A percentile compares a stretch with the other conserved stretches of the same genome.
These are phyloP conservation scores for Blastomyces gilchristii DNA, from an alignment of 2,329 filamentous ascomycete genomes.

Conservation along the genomic window DNA sequence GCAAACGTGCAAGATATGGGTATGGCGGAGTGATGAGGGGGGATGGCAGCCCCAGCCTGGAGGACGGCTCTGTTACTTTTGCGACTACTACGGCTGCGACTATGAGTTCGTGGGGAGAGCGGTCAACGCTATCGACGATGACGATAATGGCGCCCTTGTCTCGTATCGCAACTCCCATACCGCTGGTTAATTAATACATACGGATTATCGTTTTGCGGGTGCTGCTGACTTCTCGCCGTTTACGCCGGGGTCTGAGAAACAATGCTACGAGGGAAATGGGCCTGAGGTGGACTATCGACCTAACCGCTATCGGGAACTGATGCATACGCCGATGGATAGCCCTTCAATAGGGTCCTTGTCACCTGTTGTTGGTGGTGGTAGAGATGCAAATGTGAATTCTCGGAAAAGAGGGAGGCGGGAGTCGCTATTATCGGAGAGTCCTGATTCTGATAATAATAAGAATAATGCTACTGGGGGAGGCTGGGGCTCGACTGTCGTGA, in stretches of 20 bases:
- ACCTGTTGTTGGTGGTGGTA: not conserved
- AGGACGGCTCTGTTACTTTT: not conserved
- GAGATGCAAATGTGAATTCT: constrained; percentile 5
- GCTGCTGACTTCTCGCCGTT: constrained; percentile 24
- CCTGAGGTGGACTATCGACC: constrained; percentile 34
- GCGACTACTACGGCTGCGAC: not conserved
- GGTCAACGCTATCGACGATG: constrained; percentile 9
- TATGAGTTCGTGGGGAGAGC: constrained; percentile 1
- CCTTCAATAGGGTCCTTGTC: not conserved
- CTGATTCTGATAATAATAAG: not conserved
- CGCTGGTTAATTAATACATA: constrained; percentile 25
- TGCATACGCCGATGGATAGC: constrained; percentile 13
- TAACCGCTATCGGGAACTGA: constrained; percentile 30
- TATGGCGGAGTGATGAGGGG: constrained; percentile 3
- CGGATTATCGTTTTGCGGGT: constrained; percentile 30
- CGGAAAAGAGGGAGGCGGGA: constrained; percentile 11
- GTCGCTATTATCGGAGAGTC: constrained; percentile 4
- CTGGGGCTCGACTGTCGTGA: constrained; percentile 30
- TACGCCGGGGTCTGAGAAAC: constrained; percentile 12
- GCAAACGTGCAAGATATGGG: constrained; percentile 15
- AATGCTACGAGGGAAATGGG: constrained; percentile 16
- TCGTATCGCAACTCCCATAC: constrained; percentile 26
- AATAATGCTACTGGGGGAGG: not conserved
- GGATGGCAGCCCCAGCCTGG: not conserved
- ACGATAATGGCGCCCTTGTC: constrained; percentile 11